A percentile compares a stretch with the other conserved stretches of the same genome.
These are phyloP conservation scores for Tolypocladium nubicola DNA, from an alignment of 2,329 filamentous ascomycete genomes.

Conservation along the genomic window DNA sequence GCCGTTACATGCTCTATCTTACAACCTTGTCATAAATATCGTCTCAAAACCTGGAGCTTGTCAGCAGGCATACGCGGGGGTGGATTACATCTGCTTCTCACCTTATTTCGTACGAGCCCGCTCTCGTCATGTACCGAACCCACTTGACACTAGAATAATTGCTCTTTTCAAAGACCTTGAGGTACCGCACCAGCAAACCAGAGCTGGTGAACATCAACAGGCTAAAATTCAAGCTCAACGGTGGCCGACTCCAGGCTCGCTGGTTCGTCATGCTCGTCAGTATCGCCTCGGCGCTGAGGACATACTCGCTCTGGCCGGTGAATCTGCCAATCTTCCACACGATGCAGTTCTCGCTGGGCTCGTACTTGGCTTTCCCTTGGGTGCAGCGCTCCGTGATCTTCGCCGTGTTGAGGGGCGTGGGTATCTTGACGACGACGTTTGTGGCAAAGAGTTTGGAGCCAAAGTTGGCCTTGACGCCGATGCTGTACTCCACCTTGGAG, in stretches of 20 bases:
- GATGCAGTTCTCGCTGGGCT: constrained; percentile 95
- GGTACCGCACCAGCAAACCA: constrained; percentile 80
- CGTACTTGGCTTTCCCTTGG: constrained; percentile 96
- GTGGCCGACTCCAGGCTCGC: constrained; percentile 91
- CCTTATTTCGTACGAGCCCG: constrained; percentile 95
- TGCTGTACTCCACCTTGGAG: constrained; percentile 97
- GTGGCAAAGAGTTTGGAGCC: constrained; percentile 93
- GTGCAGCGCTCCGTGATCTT: constrained; percentile 86
- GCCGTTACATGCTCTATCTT: constrained; percentile 6
- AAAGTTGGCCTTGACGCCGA: constrained; percentile 95
- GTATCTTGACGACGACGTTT: constrained; percentile 88
- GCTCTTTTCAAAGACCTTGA: constrained; percentile 99
- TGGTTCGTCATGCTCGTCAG: constrained; percentile 97
- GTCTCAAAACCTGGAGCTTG: constrained; percentile 21
- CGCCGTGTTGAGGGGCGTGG: constrained; percentile 92
- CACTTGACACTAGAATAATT: constrained; percentile 99
- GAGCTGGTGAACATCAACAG: constrained; percentile 97
- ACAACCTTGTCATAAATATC: not conserved
- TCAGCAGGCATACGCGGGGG: constrained; percentile 1
- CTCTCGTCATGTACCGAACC: constrained; percentile 98
- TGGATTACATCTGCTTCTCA: constrained; percentile 22
- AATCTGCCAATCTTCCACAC: constrained; percentile 99
- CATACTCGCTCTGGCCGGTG: constrained; percentile 93
- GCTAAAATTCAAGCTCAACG: constrained; percentile 83
- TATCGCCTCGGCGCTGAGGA: constrained; percentile 85